These are phyloP conservation scores for Beverwykella pulmonaria DNA, from an alignment of 495 filamentous ascomycete species.

Conservation along the genomic window DNA sequence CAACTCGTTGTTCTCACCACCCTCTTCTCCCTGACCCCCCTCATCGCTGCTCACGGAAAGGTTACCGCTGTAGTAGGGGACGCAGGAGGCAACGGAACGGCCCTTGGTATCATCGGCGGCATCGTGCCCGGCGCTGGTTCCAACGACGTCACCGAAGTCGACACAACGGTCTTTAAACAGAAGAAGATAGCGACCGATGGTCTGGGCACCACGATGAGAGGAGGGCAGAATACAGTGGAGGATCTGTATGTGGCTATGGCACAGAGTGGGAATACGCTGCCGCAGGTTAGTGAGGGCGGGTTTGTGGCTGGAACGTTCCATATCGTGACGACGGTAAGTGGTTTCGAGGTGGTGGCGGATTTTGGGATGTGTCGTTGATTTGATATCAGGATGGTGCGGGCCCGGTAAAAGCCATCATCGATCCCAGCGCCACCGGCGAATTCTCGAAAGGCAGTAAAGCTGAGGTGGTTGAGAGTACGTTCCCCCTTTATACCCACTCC, in stretches of 20 bases:
- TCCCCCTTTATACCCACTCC: background rate
- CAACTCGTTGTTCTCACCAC: background rate
- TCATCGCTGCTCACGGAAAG: conserved; percentile 7
- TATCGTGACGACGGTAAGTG: conserved; percentile 18
- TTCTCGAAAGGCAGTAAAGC: conserved; percentile 12
- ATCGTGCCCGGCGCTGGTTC: conserved; percentile 7
- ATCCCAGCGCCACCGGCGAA: conserved; percentile 1
- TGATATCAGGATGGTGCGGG: conserved; percentile 13
- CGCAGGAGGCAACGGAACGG: conserved; percentile 22
- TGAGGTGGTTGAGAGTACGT: background rate
- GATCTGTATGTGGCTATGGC: conserved; percentile 4
- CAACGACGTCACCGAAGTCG: conserved; percentile 19
- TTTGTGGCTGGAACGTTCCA: conserved; percentile 14
- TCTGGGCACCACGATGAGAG: conserved; percentile 3
- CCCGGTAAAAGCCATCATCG: conserved; percentile 13
- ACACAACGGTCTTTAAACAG: conserved; percentile 15
- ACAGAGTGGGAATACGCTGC: background rate
- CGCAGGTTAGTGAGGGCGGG: conserved; percentile 13
- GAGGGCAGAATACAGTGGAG: conserved; percentile 11
- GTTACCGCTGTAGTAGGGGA: background rate
- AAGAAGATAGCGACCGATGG: conserved; percentile 17
- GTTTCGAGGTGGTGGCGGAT: background rate
- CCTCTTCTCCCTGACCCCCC: background rate
- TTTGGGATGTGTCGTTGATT: too few relatives aligned
- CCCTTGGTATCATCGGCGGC: conserved; percentile 17